Base-by-base conservation (phyloP, 192 early-diverging fungal genomes). In the Entomortierella chlamydospora region DNA sequence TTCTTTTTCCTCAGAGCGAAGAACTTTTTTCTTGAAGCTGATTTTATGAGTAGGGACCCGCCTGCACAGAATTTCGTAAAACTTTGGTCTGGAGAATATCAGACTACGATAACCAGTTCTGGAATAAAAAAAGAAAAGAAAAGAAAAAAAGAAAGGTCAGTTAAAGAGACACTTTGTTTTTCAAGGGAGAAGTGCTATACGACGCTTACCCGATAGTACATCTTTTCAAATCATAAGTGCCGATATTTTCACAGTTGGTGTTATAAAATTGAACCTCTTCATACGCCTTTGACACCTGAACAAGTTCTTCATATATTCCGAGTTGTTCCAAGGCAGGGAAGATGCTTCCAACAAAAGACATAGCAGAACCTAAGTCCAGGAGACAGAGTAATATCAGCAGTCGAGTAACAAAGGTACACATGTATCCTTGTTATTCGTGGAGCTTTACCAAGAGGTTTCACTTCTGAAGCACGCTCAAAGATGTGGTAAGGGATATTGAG, bases 351-450 rank as follows among this genome's bases (percentile, higher is more conserved):
- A 8, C 8, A 17, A 60, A 25, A 17, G 58, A 4, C 58, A 60
- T 41, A 39, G 58, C 39, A 22, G 58, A 60, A 20, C 58, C 58
- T 60, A 9, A n/a, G n/a, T n/a, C n/a, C n/a, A n/a, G n/a, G n/a
- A n/a, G n/a, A n/a, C n/a, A n/a, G n/a, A n/a, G n/a, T n/a, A n/a
- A n/a, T n/a, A n/a, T n/a, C n/a, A n/a, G n/a, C 39, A 13, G 39
- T 41, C 7, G 39, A 9, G 4, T 31, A 57, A 26, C 4, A 23
- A 30, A 29, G 28, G 4, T 31, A 57, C 28, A 29, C 10, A 13
- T 23, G 17, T 8, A 20, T 57, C 23, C 10, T 57, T 33, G 18
- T 31, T 28, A 15, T 25, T 28, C 4, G 18, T 10, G 26, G 7
- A 30, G 5, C 10, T 15, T 59, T 59, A 59, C 57, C 57, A 23